Evolutionary conservation across 768 basidiomycete genomes (phyloP).

Genomic region (Cubamyces lactineus): DNA sequence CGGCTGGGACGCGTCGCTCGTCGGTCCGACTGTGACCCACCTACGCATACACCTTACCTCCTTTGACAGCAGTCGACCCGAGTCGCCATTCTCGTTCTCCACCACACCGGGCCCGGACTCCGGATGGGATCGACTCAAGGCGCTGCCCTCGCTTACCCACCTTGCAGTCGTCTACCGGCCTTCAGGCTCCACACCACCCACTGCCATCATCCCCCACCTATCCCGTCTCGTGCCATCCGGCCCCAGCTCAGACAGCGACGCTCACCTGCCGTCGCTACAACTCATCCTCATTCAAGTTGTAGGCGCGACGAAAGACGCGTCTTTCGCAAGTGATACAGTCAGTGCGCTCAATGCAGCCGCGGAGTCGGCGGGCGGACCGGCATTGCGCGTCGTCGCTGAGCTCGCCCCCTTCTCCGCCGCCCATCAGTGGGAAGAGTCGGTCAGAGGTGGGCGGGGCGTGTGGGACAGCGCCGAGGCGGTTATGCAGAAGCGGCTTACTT

Average conservation of each 20-base stretch:
- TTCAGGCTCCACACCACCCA: slow-evolving; percentile 16
- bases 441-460: slow-evolving; percentile 29
- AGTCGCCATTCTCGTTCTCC: slow-evolving; percentile 23
- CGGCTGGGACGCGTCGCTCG: slow-evolving; percentile 38
- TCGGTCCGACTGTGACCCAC: slow-evolving; percentile 37
- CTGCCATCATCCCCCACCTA: slow-evolving; percentile 25
- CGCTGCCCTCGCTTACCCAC: slow-evolving; percentile 36
- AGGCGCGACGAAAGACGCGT: slow-evolving; percentile 20
- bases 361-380: slow-evolving; percentile 22
- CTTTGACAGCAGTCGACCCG: slow-evolving; percentile 21
- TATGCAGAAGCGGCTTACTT: slow-evolving; percentile 23
- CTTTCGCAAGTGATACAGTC: slow-evolving; percentile 22
- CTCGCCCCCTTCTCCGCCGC: slow-evolving; percentile 31
- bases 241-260: not conserved
- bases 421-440: slow-evolving; percentile 35
- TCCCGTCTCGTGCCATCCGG: slow-evolving; percentile 19
- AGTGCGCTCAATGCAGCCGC: slow-evolving; percentile 28
- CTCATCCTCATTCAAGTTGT: slow-evolving; percentile 35
- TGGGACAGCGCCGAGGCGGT: slow-evolving; percentile 34
- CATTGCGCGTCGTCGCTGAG: slow-evolving; percentile 34
- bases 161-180: slow-evolving; percentile 36
- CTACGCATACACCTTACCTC: slow-evolving; percentile 39
- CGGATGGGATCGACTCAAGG: slow-evolving; percentile 30
- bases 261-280: slow-evolving; percentile 18
- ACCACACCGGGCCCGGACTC: slow-evolving; percentile 8